Conservation (phyloP, 768 basidiomycete genomes). For the Boletales sp. region DNA sequence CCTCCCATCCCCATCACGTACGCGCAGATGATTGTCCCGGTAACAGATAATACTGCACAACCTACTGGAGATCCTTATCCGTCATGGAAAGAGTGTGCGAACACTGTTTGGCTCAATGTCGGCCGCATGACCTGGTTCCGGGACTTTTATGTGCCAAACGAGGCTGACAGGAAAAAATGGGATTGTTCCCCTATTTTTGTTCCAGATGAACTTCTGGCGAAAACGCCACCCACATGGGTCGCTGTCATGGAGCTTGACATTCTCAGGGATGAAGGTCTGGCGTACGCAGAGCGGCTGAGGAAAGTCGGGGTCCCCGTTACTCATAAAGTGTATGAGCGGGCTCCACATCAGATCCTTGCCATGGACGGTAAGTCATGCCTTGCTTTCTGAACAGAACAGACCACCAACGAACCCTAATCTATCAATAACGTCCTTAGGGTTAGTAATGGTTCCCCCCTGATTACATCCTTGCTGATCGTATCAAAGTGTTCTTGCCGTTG, state of each 20-base stretch:
- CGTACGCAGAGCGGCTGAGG: conserved; percentile 57
- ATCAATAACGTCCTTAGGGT: conserved; percentile 18
- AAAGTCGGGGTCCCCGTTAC: conserved; percentile 52
- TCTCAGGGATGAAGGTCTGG: conserved; percentile 62
- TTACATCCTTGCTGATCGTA: conserved; percentile 9
- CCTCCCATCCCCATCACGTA: conserved; percentile 55
- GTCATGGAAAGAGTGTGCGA: conserved; percentile 57
- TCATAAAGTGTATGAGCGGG: conserved; percentile 55
- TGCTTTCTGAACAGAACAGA: background rate
- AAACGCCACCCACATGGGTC: conserved; percentile 60
- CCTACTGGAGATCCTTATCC: conserved; percentile 34
- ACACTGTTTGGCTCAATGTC: conserved; percentile 59
- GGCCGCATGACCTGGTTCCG: conserved; percentile 75
- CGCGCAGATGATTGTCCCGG: conserved; percentile 70
- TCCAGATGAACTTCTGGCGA: conserved; percentile 50
- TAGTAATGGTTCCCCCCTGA: conserved; percentile 1
- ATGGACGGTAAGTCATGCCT: conserved; percentile 57
- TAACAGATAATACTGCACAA: conserved; percentile 69
- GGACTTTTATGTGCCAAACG: conserved; percentile 62
- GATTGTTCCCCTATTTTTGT: conserved; percentile 72
- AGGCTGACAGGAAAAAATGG: conserved; percentile 60
- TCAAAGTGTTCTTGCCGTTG: conserved; percentile 32
- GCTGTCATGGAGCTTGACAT: conserved; percentile 68
- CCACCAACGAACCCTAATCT: background rate
- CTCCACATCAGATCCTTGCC: conserved; percentile 70